A percentile compares a stretch with the other conserved stretches of the same genome.
These are phyloP conservation scores for Ophidiomyces ophidiicola DNA, from an alignment of 2,329 filamentous ascomycete genomes.

Conservation along the genomic window DNA sequence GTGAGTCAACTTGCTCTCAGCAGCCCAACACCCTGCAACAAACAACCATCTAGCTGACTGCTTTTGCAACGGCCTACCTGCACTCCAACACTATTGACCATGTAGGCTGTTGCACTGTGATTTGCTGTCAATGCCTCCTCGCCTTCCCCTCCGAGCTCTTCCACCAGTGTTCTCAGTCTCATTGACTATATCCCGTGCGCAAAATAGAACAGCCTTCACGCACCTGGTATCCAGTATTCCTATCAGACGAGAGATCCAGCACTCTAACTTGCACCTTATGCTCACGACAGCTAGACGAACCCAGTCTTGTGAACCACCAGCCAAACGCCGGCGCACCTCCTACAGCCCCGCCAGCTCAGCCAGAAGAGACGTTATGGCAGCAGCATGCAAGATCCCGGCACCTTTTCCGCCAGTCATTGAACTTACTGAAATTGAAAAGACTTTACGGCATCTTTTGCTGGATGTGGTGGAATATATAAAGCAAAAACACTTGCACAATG, in stretches of 20 bases:
- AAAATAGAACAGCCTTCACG: too few relatives aligned
- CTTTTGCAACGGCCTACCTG: not conserved
- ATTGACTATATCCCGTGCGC: too few relatives aligned
- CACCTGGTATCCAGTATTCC: too few relatives aligned
- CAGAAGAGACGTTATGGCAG: constrained; percentile 18
- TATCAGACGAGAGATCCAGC: not conserved
- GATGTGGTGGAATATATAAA: constrained; percentile 64
- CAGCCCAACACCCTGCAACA: not conserved
- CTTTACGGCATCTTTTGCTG: constrained; percentile 62
- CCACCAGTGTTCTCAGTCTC: not conserved
- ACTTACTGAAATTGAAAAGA: constrained; percentile 59
- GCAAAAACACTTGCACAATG: constrained; percentile 31
- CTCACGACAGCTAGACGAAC: constrained; percentile 11
- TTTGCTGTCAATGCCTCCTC: constrained; percentile 8
- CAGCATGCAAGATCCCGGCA: constrained; percentile 10
- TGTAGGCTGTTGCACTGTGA: not conserved
- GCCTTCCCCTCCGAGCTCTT: not conserved
- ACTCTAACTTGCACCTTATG: not conserved
- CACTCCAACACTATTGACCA: not conserved
- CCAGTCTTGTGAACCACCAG: constrained; percentile 19
- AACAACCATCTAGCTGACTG: not conserved
- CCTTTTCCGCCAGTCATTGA: constrained; percentile 29
- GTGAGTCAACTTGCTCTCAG: constrained; percentile 1
- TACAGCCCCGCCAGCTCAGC: constrained; percentile 11
- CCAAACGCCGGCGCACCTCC: constrained; percentile 26